Evolutionary conservation across 1,139 yeast genomes (phyloP).

Genomic region (Zygosaccharomyces pseudobailii): DNA sequence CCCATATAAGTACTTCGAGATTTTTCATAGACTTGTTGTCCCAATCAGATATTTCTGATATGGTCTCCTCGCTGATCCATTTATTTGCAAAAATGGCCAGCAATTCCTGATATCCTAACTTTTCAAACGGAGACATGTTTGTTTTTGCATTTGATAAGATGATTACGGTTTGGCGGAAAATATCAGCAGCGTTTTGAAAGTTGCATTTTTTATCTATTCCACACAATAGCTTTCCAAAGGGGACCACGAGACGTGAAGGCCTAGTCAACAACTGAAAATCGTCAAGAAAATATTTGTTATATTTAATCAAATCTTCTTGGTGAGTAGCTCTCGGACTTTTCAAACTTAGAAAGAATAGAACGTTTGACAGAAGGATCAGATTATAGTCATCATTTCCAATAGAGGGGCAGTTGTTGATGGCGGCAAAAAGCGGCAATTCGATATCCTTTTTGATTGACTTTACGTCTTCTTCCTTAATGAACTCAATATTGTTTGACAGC

Average conservation of each 20-base stretch:
- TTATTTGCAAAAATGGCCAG: conserved; percentile 59
- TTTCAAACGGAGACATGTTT: conserved; percentile 22
- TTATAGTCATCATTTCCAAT: conserved; percentile 28
- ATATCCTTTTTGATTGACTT: conserved; percentile 17
- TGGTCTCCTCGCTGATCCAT: conserved; percentile 25
- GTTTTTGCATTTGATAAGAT: conserved; percentile 14
- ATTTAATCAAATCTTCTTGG: conserved; percentile 17
- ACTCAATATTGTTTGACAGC: conserved; percentile 23
- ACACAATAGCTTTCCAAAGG: conserved; percentile 49
- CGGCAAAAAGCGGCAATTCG: conserved; percentile 19
- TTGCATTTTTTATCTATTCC: conserved; percentile 41
- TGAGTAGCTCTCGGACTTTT: conserved; percentile 15
- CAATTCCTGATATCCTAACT: conserved; percentile 56
- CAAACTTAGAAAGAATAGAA: conserved; percentile 24
- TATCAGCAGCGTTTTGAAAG: conserved; percentile 11
- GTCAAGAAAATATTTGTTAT: conserved; percentile 17
- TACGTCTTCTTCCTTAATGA: conserved; percentile 17
- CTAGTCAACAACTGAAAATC: conserved; percentile 30
- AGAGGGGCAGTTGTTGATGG: conserved; percentile 11
- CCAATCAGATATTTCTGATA: conserved; percentile 13
- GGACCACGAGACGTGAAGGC: conserved; percentile 42
- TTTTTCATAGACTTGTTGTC: conserved; percentile 16
- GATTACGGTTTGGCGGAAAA: conserved; percentile 15
- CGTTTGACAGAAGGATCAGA: conserved; percentile 24
- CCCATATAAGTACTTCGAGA: conserved; percentile 62